phyloP scores from a whole-genome alignment of 78 protist species.

The Dictyostelium intermedium region DNA sequence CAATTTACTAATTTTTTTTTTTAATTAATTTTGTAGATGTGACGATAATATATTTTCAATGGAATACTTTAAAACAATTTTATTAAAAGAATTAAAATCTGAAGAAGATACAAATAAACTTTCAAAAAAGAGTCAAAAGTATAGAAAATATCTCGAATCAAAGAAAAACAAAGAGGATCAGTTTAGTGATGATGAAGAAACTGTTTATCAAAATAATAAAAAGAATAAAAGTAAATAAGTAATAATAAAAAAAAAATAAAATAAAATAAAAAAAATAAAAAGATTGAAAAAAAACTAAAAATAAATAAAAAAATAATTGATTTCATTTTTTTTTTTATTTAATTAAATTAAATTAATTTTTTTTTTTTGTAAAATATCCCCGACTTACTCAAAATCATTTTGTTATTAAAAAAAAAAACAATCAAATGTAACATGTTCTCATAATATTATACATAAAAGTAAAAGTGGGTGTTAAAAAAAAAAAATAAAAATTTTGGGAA shows the following conservation, averaged over 20 bases:
- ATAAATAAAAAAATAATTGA: too few species aligned
- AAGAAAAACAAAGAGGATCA: not conserved
- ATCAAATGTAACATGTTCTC: too few species aligned
- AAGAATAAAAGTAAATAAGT: constrained; percentile 1
- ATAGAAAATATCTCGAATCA: not conserved
- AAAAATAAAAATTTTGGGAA: too few species aligned
- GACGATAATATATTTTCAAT: constrained; percentile 63
- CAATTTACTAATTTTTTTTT: constrained; percentile 1
- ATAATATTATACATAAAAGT: not conserved
- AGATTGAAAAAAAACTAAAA: too few species aligned
- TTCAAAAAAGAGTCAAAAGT: constrained; percentile 29
- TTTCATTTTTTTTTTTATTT: too few species aligned
- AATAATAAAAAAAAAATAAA: not conserved
- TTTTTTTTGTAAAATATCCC: not conserved
- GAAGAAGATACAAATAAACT: not conserved
- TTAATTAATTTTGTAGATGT: constrained; percentile 5
- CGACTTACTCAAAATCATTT: not conserved
- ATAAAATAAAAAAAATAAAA: not conserved
- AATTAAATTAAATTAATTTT: too few species aligned
- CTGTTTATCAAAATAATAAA: not conserved
- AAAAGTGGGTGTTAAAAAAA: not conserved
- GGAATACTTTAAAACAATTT: constrained; percentile 32
- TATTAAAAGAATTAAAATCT: not conserved
- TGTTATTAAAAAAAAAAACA: too few species aligned
- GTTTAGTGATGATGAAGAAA: constrained; percentile 15